These are phyloP conservation scores for Shiraia sp. DNA, from an alignment of 2,329 filamentous ascomycete genomes.

Conservation along the genomic window DNA sequence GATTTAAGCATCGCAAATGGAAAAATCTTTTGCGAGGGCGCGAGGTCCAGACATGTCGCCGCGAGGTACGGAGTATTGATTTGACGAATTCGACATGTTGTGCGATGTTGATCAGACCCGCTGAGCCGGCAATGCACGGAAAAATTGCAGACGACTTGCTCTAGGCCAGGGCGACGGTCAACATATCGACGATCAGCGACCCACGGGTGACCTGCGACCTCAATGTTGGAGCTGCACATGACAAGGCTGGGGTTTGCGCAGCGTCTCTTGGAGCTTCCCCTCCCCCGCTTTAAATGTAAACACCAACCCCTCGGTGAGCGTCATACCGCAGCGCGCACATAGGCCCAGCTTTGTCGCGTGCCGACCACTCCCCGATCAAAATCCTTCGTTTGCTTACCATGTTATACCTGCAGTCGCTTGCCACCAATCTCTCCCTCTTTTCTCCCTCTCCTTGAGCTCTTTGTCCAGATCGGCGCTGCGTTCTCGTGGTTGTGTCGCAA, in stretches of 20 bases:
- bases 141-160: conserved; percentile 13
- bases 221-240: conserved; percentile 25
- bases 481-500: conserved; percentile 21
- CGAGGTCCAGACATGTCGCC: no score
- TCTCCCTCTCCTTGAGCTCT: conserved; percentile 12
- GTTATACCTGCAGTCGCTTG: conserved; percentile 17
- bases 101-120: conserved; percentile 7
- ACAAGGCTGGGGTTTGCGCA: conserved; percentile 15
- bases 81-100: conserved; percentile 8
- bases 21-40: no score
- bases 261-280: conserved; percentile 18
- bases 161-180: conserved; percentile 2
- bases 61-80: neutral
- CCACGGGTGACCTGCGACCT: conserved; percentile 15
- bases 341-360: conserved; percentile 23
- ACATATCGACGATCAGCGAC: conserved; percentile 15
- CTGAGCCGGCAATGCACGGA: conserved; percentile 3
- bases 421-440: conserved; percentile 14
- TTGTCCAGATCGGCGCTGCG: no score
- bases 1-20: no score
- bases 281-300: conserved; percentile 30
- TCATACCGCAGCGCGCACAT: conserved; percentile 25
- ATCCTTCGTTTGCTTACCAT: conserved; percentile 17
- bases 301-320: conserved; percentile 26
- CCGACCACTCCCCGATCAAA: conserved; percentile 24